A percentile compares a stretch with the other conserved stretches of the same genome.
These are phyloP conservation scores for Monosporascus sp. DNA, from an alignment of 2,329 filamentous ascomycete species.

Conservation along the genomic window DNA sequence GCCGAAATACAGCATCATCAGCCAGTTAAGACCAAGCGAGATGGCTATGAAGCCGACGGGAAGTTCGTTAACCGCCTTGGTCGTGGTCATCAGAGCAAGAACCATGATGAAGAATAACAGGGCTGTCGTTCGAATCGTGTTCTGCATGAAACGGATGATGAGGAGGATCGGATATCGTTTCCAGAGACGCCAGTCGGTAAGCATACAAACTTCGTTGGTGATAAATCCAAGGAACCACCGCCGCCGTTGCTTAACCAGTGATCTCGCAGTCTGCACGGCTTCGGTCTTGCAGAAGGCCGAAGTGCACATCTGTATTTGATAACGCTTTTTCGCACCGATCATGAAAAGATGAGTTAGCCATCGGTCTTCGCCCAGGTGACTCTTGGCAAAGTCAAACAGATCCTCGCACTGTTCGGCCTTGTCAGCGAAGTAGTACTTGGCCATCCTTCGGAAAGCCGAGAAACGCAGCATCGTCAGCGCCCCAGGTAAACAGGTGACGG, in stretches of 20 bases:
- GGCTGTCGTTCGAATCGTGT: constrained; percentile 91
- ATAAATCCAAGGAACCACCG: constrained; percentile 97
- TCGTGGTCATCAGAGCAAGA: constrained; percentile 78
- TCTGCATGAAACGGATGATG: constrained; percentile 86
- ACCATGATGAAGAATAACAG: constrained; percentile 93
- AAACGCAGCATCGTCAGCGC: constrained; percentile 95
- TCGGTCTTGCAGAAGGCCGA: constrained; percentile 98
- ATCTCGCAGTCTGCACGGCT: constrained; percentile 81
- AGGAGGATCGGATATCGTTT: constrained; percentile 82
- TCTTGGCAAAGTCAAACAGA: constrained; percentile 94
- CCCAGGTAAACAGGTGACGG: constrained; percentile 90
- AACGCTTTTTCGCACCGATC: constrained; percentile 88
- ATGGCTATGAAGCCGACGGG: constrained; percentile 92
- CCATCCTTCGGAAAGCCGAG: constrained; percentile 93
- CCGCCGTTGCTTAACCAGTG: constrained; percentile 86
- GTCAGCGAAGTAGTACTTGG: constrained; percentile 97
- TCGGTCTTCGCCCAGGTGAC: constrained; percentile 88
- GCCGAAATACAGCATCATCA: constrained; percentile 95
- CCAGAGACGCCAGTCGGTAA: constrained; percentile 92
- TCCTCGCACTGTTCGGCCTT: constrained; percentile 94
- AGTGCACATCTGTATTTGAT: constrained; percentile 97
- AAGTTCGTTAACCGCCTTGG: constrained; percentile 69
- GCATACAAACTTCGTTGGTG: constrained; percentile 97
- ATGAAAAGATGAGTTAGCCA: constrained; percentile 99
- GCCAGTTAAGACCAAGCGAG: constrained; percentile 87